Percentiles rank a stretch among this genome's conserved stretches.
Conservation (phyloP, 805 yeast genomes). For the Zygoascus bituminiphila region DNA sequence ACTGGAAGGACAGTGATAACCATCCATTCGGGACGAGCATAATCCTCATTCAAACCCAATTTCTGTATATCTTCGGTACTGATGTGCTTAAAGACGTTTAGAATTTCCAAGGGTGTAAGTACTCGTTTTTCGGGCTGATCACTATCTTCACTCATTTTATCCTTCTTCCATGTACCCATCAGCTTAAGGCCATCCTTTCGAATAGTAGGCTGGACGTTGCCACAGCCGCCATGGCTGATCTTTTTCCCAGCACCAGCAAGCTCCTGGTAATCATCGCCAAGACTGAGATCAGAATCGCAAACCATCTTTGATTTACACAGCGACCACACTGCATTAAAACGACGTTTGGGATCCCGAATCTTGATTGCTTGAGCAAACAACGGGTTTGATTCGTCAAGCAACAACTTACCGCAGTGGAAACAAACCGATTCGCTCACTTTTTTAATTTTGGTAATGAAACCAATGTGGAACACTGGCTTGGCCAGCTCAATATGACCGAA, state of each 20-base stretch:
- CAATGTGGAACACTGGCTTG: constrained; percentile 97
- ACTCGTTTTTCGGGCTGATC: constrained; percentile 89
- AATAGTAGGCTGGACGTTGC: constrained; percentile 90
- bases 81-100: constrained; percentile 87
- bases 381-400: constrained; percentile 74
- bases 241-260: constrained; percentile 25
- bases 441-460: constrained; percentile 82
- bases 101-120: constrained; percentile 79
- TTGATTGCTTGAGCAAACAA: constrained; percentile 81
- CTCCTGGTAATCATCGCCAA: constrained; percentile 49
- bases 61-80: constrained; percentile 71
- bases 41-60: constrained; percentile 89
- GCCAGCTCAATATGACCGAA: constrained; percentile 98
- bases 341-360: constrained; percentile 87
- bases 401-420: constrained; percentile 95
- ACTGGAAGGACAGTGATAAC: constrained; percentile 95
- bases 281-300: constrained; percentile 77
- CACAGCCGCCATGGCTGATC: constrained; percentile 92
- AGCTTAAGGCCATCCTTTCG: constrained; percentile 93
- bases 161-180: constrained; percentile 98
- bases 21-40: constrained; percentile 99
- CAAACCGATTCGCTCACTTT: constrained; percentile 95
- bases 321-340: constrained; percentile 96
- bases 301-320: constrained; percentile 86
- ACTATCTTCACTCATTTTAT: constrained; percentile 70